phyloP scores from a whole-genome alignment of 371 early-diverging fungal genomes.

The Dichotomocladium elegans region DNA sequence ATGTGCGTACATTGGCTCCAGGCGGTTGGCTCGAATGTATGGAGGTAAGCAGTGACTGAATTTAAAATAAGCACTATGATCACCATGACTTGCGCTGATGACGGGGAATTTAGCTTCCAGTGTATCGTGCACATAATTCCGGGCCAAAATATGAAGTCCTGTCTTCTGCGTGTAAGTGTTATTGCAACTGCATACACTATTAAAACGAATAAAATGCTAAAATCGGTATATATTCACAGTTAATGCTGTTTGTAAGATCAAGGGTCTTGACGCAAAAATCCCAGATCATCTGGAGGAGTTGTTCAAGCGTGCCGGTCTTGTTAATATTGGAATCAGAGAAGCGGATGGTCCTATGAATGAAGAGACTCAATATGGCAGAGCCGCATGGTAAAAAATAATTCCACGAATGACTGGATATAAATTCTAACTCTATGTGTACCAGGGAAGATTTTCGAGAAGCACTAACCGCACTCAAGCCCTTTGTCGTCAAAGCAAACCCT shows the following conservation, averaged over 20 bases:
- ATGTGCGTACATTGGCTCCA: slow-evolving; percentile 8
- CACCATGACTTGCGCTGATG: too few relatives aligned
- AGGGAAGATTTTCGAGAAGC: background rate
- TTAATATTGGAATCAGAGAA: background rate
- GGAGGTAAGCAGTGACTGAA: slow-evolving; percentile 1
- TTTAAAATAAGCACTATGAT: too few relatives aligned
- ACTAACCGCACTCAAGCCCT: background rate
- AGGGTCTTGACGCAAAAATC: background rate
- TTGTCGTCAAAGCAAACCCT: background rate
- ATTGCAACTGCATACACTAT: too few relatives aligned
- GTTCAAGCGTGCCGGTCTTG: background rate
- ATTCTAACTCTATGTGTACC: background rate
- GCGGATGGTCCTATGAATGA: slow-evolving; percentile 11
- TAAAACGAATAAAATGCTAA: background rate
- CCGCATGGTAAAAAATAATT: background rate
- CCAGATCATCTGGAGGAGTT: background rate
- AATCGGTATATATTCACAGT: background rate
- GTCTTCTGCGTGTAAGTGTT: background rate
- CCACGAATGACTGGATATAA: background rate
- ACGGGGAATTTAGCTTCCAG: too few relatives aligned
- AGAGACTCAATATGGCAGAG: background rate
- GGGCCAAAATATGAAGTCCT: background rate
- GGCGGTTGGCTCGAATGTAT: slow-evolving; percentile 18
- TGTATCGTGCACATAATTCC: background rate
- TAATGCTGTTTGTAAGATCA: background rate